Evolutionary conservation across 148 eudicot species (phyloP).

Genomic region (Amaranthus cruentus): DNA sequence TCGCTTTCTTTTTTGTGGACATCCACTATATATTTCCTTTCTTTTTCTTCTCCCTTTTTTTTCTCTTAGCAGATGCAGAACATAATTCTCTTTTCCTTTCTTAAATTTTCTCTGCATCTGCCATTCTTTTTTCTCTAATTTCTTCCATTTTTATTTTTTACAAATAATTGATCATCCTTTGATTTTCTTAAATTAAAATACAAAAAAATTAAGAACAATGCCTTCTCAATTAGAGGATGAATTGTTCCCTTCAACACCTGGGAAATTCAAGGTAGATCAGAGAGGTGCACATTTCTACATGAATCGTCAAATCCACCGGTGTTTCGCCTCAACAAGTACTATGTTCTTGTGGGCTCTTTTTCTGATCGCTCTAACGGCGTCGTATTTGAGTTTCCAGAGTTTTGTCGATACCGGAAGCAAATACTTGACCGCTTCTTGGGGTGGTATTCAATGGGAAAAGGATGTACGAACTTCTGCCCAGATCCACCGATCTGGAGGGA

Average conservation of each 20-base stretch:
- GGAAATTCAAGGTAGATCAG: constrained; percentile 50
- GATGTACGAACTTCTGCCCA: constrained; percentile 52
- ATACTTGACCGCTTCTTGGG: constrained; percentile 46
- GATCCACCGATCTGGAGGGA: constrained; percentile 44
- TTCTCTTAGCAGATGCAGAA: constrained; percentile 32
- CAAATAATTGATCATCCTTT: not conserved
- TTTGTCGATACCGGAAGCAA: constrained; percentile 55
- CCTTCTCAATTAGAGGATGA: constrained; percentile 47
- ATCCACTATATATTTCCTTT: constrained; percentile 26
- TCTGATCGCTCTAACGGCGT: constrained; percentile 58
- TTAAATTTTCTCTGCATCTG: constrained; percentile 22
- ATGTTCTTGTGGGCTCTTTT: constrained; percentile 68
- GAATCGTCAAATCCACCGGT: constrained; percentile 50
- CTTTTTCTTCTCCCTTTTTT: not conserved
- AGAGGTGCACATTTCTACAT: constrained; percentile 26
- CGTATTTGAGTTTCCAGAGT: constrained; percentile 52
- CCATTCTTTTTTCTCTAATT: not conserved
- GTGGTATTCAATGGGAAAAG: constrained; percentile 60
- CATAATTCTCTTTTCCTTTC: not conserved
- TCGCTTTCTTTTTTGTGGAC: not conserved
- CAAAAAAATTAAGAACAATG: constrained; percentile 16
- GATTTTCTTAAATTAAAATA: not conserved
- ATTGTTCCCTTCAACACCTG: constrained; percentile 63
- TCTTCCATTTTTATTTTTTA: too few species aligned
- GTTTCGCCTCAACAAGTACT: constrained; percentile 63